phyloP scores from a whole-genome alignment of 257 asterid species.

The Knoxia roxburghii region DNA sequence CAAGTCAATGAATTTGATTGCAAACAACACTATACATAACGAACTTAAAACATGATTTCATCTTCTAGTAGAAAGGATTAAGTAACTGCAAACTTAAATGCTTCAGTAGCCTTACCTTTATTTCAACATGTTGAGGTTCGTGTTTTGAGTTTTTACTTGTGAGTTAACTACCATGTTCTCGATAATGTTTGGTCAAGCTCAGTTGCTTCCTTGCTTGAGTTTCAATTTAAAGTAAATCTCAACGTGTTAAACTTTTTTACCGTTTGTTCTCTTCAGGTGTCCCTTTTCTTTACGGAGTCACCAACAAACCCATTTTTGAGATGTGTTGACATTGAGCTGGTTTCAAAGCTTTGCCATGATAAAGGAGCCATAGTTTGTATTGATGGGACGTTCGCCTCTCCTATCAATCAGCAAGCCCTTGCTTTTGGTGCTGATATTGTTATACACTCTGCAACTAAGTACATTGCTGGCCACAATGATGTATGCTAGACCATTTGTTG shows the following conservation, averaged over 20 bases:
- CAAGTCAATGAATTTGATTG: not conserved
- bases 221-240: not conserved
- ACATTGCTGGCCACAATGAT: conserved; percentile 87
- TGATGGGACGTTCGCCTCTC: conserved; percentile 94
- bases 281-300: conserved; percentile 83
- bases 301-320: conserved; percentile 93
- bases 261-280: conserved; percentile 49
- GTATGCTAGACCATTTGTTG: conserved; percentile 32
- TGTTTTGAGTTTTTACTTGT: not conserved
- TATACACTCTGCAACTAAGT: conserved; percentile 85
- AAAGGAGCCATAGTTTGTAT: conserved; percentile 77
- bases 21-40: not conserved
- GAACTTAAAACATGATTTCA: not conserved
- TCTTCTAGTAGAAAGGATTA: not conserved
- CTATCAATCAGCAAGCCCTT: conserved; percentile 88
- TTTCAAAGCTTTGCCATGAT: conserved; percentile 80
- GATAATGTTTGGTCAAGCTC: not conserved
- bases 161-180: not conserved
- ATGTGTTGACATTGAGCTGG: conserved; percentile 87
- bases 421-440: conserved; percentile 92
- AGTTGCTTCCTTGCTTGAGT: not conserved
- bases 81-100: not conserved
- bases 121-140: not conserved
- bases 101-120: not conserved
- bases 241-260: conserved; percentile 2